Conservation (phyloP, 441 rosid genomes). For the Hura crepitans region DNA sequence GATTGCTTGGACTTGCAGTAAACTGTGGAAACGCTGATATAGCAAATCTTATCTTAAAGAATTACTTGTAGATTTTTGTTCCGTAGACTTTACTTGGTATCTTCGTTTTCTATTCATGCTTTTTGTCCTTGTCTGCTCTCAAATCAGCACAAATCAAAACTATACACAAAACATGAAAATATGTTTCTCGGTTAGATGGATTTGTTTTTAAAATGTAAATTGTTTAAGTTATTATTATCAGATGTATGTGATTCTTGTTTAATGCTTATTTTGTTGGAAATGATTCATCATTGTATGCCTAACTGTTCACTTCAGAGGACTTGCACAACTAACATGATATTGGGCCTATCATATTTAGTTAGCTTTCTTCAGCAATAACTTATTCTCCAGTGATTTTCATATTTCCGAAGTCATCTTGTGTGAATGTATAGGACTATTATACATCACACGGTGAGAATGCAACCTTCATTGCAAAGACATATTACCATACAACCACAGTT, state of each 20-base stretch:
- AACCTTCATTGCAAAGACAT: constrained; percentile 78
- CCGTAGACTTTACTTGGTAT: no score
- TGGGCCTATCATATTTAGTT: neutral
- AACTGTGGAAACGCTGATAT: neutral
- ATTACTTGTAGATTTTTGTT: neutral
- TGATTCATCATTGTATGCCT: neutral
- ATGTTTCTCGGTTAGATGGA: no score
- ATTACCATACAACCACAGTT: constrained; percentile 77
- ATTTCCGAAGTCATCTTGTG: neutral
- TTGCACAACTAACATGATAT: neutral
- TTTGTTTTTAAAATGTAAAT: no score
- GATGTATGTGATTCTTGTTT: neutral
- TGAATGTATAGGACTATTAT: constrained; percentile 60
- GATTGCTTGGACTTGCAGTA: neutral
- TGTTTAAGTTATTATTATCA: neutral
- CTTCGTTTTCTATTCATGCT: neutral
- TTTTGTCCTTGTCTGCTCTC: no score
- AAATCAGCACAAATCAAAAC: neutral
- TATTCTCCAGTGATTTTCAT: no score
- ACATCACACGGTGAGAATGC: constrained; percentile 93
- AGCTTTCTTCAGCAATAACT: neutral
- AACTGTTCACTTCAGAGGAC: neutral
- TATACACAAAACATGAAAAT: neutral
- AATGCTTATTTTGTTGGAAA: neutral
- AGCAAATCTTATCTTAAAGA: neutral